Evolutionary conservation across 108 stramenopile genomes (phyloP).

Genomic region (Cyclotella distinguenda): DNA sequence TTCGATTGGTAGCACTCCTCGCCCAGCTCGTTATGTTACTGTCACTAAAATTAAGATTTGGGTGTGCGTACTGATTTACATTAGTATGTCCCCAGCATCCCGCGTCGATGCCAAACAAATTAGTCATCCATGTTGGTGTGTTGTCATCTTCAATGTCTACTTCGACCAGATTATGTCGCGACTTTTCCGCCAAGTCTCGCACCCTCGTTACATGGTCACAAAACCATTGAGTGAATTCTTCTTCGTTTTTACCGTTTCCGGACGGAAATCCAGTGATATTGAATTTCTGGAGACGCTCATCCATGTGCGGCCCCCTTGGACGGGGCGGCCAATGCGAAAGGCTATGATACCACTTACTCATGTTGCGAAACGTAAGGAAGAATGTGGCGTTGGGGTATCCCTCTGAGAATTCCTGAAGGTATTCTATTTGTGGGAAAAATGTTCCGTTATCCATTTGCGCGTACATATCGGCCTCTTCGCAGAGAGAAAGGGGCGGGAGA

Average conservation of each 20-base stretch:
- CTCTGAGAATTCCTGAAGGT: constrained; percentile 18
- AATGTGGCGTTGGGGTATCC: constrained; percentile 35
- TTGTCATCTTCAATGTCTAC: constrained; percentile 25
- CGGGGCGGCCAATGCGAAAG: constrained; percentile 34
- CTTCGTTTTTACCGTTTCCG: constrained; percentile 19
- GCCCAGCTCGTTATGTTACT: neutral
- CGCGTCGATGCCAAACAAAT: constrained; percentile 5
- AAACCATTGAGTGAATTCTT: constrained; percentile 23
- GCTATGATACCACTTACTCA: constrained; percentile 26
- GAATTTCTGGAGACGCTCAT: neutral
- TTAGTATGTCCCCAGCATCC: constrained; percentile 27
- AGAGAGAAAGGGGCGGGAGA: constrained; percentile 9
- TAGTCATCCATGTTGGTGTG: constrained; percentile 1
- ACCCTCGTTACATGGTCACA: constrained; percentile 21
- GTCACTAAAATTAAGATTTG: neutral
- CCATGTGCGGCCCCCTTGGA: constrained; percentile 2
- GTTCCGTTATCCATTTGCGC: constrained; percentile 24
- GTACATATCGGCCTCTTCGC: constrained; percentile 19
- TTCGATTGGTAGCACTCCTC: neutral
- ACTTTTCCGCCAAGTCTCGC: constrained; percentile 11
- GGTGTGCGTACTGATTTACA: constrained; percentile 11
- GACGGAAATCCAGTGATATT: constrained; percentile 31
- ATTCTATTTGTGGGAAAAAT: constrained; percentile 30
- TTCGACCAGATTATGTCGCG: constrained; percentile 22
- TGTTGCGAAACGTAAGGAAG: constrained; percentile 23